Percentiles rank a stretch among this genome's conserved stretches.
Evolutionary conservation across 2,329 filamentous ascomycete species (phyloP).

Genomic region (Diaporthe humulicola): DNA sequence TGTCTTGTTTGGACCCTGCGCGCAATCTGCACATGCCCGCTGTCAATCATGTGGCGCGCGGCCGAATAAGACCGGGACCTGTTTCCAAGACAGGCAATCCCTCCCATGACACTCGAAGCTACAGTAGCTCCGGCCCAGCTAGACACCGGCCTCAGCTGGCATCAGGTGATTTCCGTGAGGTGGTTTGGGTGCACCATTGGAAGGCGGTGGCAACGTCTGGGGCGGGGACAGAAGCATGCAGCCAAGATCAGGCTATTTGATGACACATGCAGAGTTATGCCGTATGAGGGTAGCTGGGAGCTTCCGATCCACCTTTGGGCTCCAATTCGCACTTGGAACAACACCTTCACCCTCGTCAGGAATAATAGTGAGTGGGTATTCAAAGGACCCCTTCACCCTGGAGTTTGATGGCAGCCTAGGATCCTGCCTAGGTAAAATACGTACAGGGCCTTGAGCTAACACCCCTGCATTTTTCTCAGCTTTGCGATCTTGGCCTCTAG

Average conservation of each 20-base stretch:
- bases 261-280: neutral
- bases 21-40: neutral
- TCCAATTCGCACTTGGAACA: neutral
- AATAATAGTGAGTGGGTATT: neutral
- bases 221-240: neutral
- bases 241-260: constrained; percentile 18
- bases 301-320: neutral
- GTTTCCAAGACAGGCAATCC: neutral
- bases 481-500: neutral
- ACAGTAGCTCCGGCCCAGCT: neutral
- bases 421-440: neutral
- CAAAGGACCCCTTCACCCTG: neutral
- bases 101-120: neutral
- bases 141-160: neutral
- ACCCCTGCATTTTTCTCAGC: neutral
- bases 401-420: neutral
- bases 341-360: neutral
- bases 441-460: neutral
- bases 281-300: neutral
- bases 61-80: neutral
- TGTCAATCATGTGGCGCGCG: constrained; percentile 1
- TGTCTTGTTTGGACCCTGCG: neutral
- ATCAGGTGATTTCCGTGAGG: neutral
- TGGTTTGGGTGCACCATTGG: neutral
- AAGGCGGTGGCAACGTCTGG: too few species aligned